Base-by-base conservation (phyloP, 2,329 filamentous ascomycete species). In the Diaporthe batatas region DNA sequence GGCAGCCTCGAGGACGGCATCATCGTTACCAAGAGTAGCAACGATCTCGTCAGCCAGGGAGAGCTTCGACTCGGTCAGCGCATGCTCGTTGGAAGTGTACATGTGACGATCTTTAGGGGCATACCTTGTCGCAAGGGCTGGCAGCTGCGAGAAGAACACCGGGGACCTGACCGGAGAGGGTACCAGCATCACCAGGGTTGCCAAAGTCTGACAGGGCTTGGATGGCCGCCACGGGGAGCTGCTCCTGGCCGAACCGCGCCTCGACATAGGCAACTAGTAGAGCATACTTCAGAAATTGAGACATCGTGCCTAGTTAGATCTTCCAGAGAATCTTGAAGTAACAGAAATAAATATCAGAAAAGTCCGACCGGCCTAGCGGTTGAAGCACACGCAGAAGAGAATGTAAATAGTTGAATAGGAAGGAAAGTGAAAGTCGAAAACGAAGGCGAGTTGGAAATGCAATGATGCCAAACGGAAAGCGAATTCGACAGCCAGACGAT, bases 1-100 rank as follows among this genome's bases (percentile, higher is more conserved):
- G 29, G 91, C 91, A n/a, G 90, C 91, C 6, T 86, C 85, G 73
- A 93, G 84, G 74, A 91, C 90, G 71, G 86, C 83, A 18, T 86
- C 82, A 76, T 89, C 89, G 58, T 82, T 87, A 70, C 91, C 91
- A 55, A 92, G 90, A 70, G 89, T 82, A 18, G 85, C 76, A 72
- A 93, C 85, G 79, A 93, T 91, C 79, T 90, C 80, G 78, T 93
- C 91, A 75, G 90, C 91, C 68, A 90, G 89, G 32, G 82, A 82
- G 75, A 93, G 90, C 86, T 89, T 68, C 47, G 29, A n/a, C 14
- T 6, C 14, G 18, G 51, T 49, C 11, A 51, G 18, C 44, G 57
- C 76, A 76, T 81, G 78, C 70, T 74, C 39, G 36, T 23, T 21
- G 34, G 23, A 3, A n/a, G 11, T 23, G n/a, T 23, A 5, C 14